Evolutionary conservation across 768 basidiomycete genomes (phyloP).

Genomic region (Goffeauzyma gilvescens): DNA sequence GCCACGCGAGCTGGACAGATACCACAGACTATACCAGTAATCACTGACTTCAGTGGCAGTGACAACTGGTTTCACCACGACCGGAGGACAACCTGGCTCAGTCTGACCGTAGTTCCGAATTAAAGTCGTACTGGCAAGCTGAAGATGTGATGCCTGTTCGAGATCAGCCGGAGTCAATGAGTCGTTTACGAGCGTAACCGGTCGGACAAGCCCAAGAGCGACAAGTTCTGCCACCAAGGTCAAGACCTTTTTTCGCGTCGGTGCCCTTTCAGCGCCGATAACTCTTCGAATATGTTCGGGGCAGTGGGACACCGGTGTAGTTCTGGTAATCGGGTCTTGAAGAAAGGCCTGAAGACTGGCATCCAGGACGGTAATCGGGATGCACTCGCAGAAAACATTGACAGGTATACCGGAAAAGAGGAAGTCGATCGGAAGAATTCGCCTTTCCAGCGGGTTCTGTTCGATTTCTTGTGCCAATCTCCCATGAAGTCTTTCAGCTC

Average conservation of each 20-base stretch:
- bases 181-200: no score
- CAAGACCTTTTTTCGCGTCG: slow-evolving; percentile 1
- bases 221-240: not conserved
- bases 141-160: slow-evolving; percentile 43
- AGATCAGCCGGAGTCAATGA: no score
- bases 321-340: not conserved
- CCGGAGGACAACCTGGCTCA: no score
- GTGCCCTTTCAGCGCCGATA: not conserved
- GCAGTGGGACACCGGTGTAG: not conserved
- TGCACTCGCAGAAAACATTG: not conserved
- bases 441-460: no score
- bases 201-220: no score
- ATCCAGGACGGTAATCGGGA: slow-evolving; percentile 2
- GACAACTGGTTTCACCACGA: no score
- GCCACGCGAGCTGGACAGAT: slow-evolving; percentile 1
- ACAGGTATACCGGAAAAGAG: no score
- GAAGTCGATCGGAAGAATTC: not conserved
- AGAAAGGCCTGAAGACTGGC: not conserved
- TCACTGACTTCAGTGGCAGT: not conserved
- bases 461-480: no score
- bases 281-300: not conserved
- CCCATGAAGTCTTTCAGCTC: slow-evolving; percentile 36
- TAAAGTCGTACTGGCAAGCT: slow-evolving; percentile 49
- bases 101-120: no score
- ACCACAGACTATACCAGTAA: slow-evolving; percentile 10